Evolutionary conservation across 352 stramenopile species (phyloP), one percentile per base, ranked within the genome.

Genomic region (Globisporangium cystogenes): DNA sequence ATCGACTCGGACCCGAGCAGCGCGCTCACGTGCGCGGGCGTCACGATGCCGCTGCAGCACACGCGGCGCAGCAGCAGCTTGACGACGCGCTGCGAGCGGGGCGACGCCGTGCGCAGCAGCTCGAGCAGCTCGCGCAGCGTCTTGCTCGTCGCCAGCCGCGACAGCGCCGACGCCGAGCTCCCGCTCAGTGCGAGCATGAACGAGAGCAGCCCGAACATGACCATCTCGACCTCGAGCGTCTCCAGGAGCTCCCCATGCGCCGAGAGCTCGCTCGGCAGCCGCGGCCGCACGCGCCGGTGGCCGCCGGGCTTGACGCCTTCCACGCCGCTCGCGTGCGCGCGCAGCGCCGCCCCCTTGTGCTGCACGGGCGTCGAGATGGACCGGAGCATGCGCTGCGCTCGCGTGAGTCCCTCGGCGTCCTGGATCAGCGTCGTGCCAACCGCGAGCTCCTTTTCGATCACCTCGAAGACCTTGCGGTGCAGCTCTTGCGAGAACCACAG

Each of bases 401-500:
- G 65, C 7, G 78, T 89, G 45, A 95, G 59, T 2, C 82, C 80
- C 50, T 95, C 85, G 1, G 82, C 67, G 43, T 85, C 72, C 59
- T 91, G 73, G 15, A 81, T 82, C 21, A 92, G 62, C 18, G 76
- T 68, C 33, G 85, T 87, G 12, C 74, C 82, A 55, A 76, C 74
- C 21, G 79, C 62, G 3, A 95, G 59, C 42, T 95, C 85, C 43
- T 82, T 86, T 40, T 95, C 85, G 40, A 95, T 76, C 21, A 87
- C 65, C 54, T 93, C 85, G 55, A 93, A 93, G 11, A 92, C 75
- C 56, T 95, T 95, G 41, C 85, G 70, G 37, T 95, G 77, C 14
- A 95, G 76, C 51, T 95, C 85, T 59, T 79, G 87, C 8, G 82
- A 90, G 37, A 95, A 95, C 85, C 85, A 95, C 21, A 95, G 71